These are phyloP conservation scores for Neopestalotiopsis clavispora DNA, from an alignment of 2,329 filamentous ascomycete genomes.

Conservation along the genomic window DNA sequence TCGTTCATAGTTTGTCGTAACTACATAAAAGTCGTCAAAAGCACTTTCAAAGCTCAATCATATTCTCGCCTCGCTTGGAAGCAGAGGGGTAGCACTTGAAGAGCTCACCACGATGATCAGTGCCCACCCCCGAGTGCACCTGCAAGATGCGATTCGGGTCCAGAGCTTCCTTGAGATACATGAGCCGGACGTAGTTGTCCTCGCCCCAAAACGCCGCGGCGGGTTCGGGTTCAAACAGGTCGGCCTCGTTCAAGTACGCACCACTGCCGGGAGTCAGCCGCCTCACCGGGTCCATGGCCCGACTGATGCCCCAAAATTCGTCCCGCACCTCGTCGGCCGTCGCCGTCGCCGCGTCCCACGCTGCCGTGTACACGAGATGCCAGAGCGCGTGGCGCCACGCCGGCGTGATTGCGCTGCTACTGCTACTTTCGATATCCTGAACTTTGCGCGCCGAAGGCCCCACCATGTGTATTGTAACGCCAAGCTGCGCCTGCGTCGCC, in stretches of 20 bases:
- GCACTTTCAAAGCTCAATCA: not conserved
- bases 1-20: too few relatives aligned
- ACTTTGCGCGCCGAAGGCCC: not conserved
- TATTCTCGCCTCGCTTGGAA: not conserved
- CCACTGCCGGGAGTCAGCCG: slow-evolving; percentile 21
- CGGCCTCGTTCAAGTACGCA: slow-evolving; percentile 44
- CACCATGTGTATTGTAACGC: not conserved
- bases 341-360: not conserved
- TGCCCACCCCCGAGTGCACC: not conserved
- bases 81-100: not conserved
- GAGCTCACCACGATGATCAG: not conserved
- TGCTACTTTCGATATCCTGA: not conserved
- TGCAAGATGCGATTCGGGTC: not conserved
- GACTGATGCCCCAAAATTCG: not conserved
- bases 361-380: not conserved
- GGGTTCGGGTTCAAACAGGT: slow-evolving; percentile 35
- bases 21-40: not conserved
- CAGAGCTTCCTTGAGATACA: not conserved
- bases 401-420: not conserved
- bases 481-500: not conserved
- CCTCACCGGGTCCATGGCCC: not conserved
- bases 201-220: not conserved
- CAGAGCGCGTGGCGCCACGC: not conserved
- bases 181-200: not conserved
- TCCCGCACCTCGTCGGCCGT: not conserved